Evolutionary conservation across 179 eudicot species (phyloP).

Genomic region (Beta lomatogona): DNA sequence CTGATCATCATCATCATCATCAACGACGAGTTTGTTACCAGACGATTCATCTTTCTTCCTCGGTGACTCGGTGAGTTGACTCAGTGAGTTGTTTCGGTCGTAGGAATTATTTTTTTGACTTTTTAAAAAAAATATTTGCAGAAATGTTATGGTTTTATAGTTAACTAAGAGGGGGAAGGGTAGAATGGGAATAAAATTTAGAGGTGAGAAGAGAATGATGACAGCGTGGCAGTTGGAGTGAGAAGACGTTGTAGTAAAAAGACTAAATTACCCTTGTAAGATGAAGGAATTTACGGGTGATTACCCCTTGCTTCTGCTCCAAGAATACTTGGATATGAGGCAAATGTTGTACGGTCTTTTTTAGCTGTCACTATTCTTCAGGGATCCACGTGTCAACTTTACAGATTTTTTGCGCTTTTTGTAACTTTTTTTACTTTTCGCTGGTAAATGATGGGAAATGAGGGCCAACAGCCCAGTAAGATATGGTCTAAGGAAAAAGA

Average conservation of each 20-base stretch:
- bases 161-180: not conserved
- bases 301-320: slow-evolving; percentile 32
- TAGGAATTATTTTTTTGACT: not conserved
- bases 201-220: not conserved
- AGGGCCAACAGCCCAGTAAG: not conserved
- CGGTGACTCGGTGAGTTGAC: slow-evolving; percentile 11
- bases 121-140: not conserved
- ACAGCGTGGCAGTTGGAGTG: slow-evolving; percentile 16
- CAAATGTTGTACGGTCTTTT: not conserved
- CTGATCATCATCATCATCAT: slow-evolving; percentile 11
- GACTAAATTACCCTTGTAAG: slow-evolving; percentile 4
- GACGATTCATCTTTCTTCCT: slow-evolving; percentile 31
- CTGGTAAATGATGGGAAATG: too few species aligned
- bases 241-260: not conserved
- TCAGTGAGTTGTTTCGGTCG: not conserved
- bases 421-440: not conserved
- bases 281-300: slow-evolving; percentile 17
- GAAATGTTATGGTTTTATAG: not conserved
- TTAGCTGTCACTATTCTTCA: not conserved
- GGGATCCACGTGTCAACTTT: slow-evolving; percentile 5
- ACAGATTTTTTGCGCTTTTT: not conserved
- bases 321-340: slow-evolving; percentile 22
- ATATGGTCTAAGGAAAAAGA: not conserved
- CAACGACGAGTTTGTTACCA: slow-evolving; percentile 19
- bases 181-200: slow-evolving; percentile 7